Percentiles rank a stretch among this genome's conserved stretches.
These are phyloP conservation scores for Rhizoctonia solani DNA, from an alignment of 1,284 basidiomycete genomes.

Conservation along the genomic window DNA sequence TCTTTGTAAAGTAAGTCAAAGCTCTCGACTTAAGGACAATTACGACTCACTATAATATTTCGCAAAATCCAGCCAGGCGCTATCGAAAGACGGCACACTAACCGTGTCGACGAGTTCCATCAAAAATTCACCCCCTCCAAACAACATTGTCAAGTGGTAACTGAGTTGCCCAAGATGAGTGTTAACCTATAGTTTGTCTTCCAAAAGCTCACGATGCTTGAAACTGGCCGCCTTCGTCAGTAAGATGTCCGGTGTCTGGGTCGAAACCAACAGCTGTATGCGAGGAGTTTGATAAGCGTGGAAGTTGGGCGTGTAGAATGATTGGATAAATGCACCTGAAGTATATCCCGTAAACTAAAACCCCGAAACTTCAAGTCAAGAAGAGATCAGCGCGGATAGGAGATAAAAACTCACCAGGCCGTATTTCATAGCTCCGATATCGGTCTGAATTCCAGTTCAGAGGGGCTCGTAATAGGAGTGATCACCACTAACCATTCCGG, in stretches of 20 bases:
- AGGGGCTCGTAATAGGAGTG: background rate
- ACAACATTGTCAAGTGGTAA: slow-evolving; percentile 51
- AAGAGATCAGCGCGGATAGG: background rate
- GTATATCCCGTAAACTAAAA: slow-evolving; percentile 48
- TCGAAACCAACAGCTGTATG: slow-evolving; percentile 51
- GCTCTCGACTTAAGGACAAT: background rate
- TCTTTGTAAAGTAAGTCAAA: slow-evolving; percentile 33
- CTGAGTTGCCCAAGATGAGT: slow-evolving; percentile 40
- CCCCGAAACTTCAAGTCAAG: background rate
- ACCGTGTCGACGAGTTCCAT: slow-evolving; percentile 52
- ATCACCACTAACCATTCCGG: slow-evolving; percentile 47
- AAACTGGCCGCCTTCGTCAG: slow-evolving; percentile 50
- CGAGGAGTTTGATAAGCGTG: background rate
- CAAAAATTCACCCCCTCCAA: slow-evolving; percentile 53
- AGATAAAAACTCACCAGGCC: slow-evolving; percentile 41
- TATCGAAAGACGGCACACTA: slow-evolving; percentile 50
- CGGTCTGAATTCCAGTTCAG: slow-evolving; percentile 40
- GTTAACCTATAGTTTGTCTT: background rate
- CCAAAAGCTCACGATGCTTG: slow-evolving; percentile 45
- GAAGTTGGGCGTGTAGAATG: background rate
- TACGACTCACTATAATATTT: slow-evolving; percentile 43
- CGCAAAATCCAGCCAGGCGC: slow-evolving; percentile 53
- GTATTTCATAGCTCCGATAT: slow-evolving; percentile 50
- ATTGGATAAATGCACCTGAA: slow-evolving; percentile 33
- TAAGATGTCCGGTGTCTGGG: slow-evolving; percentile 50